Evolutionary conservation across 768 basidiomycete genomes (phyloP), one percentile per base, ranked within the genome.

Genomic region (Mycena albidolilacea): DNA sequence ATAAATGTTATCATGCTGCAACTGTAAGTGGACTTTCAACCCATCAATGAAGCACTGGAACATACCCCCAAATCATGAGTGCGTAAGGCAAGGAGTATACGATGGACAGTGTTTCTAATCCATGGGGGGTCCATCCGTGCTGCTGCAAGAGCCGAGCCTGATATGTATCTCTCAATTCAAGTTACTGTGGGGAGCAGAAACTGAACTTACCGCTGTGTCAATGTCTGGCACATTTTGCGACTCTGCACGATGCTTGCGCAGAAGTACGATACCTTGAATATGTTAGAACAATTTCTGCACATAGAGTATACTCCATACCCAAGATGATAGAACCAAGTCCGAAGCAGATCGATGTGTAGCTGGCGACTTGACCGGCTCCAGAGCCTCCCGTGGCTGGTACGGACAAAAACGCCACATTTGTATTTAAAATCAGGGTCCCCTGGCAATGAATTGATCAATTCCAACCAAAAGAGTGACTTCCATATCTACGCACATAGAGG

Each of bases 401-500:
- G 9, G 65, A 21, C 55, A 67, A 46, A 66, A 67, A 57, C 19
- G 23, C 65, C 11, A 67, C 43, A 38, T 67, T 67, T 1, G 65
- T 67, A 21, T 67, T 67, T 8, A 67, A 39, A 44, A 67, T 46
- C 8, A 67, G 39, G 30, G 65, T 58, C 11, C 65, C 65, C 65
- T 67, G 17, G n/a, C 12, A 2, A 23, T 23, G 23, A 23, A 23
- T 67, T 1, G 0, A 1, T 57, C 4, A 38, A 38, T 14, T 21
- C 15, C 14, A 57, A 17, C 19, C 8, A 7, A 19, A 57, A 14
- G 7, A 19, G 17, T 17, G 6, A 9, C 35, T 57, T 55, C 10
- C 6, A 23, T 23, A 38, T 37, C 37, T 15, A 57, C 55, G 55
- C 55, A 57, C 55, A 38, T 57, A 57, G 35, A 57, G 55, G 4